These are phyloP conservation scores for Debaryomyces sp. DNA, from an alignment of 1,139 yeast species.

Conservation along the genomic window DNA sequence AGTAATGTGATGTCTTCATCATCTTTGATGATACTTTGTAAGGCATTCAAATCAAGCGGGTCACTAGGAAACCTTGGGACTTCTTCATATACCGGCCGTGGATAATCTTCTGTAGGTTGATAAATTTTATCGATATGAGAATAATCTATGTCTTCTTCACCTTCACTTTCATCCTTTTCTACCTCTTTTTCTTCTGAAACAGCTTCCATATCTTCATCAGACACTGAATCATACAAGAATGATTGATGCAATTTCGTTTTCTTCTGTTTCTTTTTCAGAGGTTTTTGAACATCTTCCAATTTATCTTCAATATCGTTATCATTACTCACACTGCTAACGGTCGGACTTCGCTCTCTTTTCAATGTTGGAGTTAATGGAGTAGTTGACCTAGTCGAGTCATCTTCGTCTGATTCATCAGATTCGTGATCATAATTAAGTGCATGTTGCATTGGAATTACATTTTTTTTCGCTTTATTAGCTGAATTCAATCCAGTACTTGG, in stretches of 20 bases:
- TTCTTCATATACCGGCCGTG: slow-evolving; percentile 57
- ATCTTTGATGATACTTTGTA: slow-evolving; percentile 65
- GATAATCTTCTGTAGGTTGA: slow-evolving; percentile 46
- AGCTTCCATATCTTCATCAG: slow-evolving; percentile 33
- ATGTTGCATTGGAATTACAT: slow-evolving; percentile 69
- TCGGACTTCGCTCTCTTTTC: slow-evolving; percentile 31
- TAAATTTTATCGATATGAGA: slow-evolving; percentile 39
- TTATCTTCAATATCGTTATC: slow-evolving; percentile 32
- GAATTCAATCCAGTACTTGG: slow-evolving; percentile 9
- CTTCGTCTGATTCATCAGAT: slow-evolving; percentile 50
- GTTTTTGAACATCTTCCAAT: slow-evolving; percentile 14
- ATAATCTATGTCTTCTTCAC: slow-evolving; percentile 22
- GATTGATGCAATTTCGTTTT: slow-evolving; percentile 22
- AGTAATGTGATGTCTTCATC: slow-evolving; percentile 70
- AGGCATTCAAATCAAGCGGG: slow-evolving; percentile 46
- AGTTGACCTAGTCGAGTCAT: slow-evolving; percentile 44
- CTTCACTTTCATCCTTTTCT: slow-evolving; percentile 10
- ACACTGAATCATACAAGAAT: slow-evolving; percentile 33
- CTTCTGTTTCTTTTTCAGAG: slow-evolving; percentile 22
- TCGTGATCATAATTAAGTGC: slow-evolving; percentile 59
- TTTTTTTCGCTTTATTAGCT: slow-evolving; percentile 24
- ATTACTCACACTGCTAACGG: slow-evolving; percentile 32
- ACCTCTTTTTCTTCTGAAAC: slow-evolving; percentile 9
- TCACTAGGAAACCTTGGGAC: slow-evolving; percentile 25
- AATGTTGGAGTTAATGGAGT: slow-evolving; percentile 36